A percentile compares a stretch with the other conserved stretches of the same genome.
phyloP scores from a whole-genome alignment of 2,329 filamentous ascomycete species.

The Zopfia rhizophila region DNA sequence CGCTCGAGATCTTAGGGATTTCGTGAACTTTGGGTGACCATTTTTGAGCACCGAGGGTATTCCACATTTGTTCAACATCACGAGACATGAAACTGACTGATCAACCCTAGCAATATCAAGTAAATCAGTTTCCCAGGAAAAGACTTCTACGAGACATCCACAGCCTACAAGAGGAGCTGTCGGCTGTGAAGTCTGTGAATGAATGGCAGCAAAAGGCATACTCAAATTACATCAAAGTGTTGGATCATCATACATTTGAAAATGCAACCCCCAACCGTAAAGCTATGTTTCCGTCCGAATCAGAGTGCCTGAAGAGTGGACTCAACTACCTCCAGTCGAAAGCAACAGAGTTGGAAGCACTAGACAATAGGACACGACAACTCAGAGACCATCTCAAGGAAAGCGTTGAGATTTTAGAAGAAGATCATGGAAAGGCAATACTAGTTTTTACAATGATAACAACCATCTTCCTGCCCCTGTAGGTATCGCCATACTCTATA shows the following conservation, averaged over 20 bases:
- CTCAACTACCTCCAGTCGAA: constrained; percentile 9
- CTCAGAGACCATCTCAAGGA: constrained; percentile 15
- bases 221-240: constrained; percentile 1
- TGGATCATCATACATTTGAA: constrained; percentile 8
- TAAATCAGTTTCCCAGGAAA: constrained; percentile 20
- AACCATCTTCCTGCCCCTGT: constrained; percentile 49
- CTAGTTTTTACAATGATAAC: constrained; percentile 50
- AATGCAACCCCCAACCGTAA: not conserved
- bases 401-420: constrained; percentile 15
- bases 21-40: too few relatives aligned
- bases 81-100: too few relatives aligned
- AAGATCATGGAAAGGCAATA: constrained; percentile 19
- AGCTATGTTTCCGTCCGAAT: constrained; percentile 9
- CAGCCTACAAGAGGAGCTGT: constrained; percentile 21
- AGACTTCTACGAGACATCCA: constrained; percentile 22
- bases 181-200: constrained; percentile 17
- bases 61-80: too few relatives aligned
- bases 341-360: constrained; percentile 20
- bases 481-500: too few relatives aligned
- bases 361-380: constrained; percentile 9
- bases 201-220: constrained; percentile 19
- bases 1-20: too few relatives aligned
- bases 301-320: constrained; percentile 6
- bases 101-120: constrained; percentile 22
- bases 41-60: too few relatives aligned